Evolutionary conservation across 345 rosid species (phyloP), one percentile per base, ranked within the genome.

Genomic region (Hypericum androsaemum): DNA sequence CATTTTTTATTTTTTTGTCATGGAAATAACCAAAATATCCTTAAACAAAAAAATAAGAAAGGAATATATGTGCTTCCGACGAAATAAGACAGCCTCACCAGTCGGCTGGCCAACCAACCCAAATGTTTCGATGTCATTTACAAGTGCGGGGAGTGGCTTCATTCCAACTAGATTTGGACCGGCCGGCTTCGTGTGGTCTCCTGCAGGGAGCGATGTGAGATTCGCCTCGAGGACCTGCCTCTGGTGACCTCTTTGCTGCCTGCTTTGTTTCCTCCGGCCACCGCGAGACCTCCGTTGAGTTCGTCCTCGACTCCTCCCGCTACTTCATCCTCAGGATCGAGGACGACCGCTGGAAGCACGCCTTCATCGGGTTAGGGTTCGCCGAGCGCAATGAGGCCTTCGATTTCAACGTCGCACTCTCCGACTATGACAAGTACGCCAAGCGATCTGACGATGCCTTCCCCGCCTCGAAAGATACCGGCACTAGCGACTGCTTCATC

Each of bases 101-200:
- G n/a, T n/a, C n/a, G 1, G 32, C 32, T 22, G 32, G 32, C 32
- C 2, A 22, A 22, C 32, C 32, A 22, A 22, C 32, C 32, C 32
- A 22, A 4, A 22, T 4, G 32, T 4, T 22, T 4, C 32, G 32
- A 80, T 87, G 98, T 90, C 96, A 50, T 77, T 12, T 92, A 92
- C 81, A 92, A 92, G 67, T 92, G 98, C 75, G 95, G 98, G 15
- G 98, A 92, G 63, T 92, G 98, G 98, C 73, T 92, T 41, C 98
- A 92, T 53, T 80, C 98, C 54, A 94, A 92, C 61, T 88, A 88
- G 98, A 92, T 88, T 87, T 92, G 98, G 97, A 62, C 95, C 8
- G 98, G 98, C 12, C 68, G 98, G 6, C 94, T 92, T 64, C 90
- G 98, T 9, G 97, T 92, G 37, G 98, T 92, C 1, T 88, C 98